A percentile compares a stretch with the other conserved stretches of the same genome.
Evolutionary conservation across 1,284 basidiomycete genomes (phyloP).

Genomic region (Coniophora puteana): DNA sequence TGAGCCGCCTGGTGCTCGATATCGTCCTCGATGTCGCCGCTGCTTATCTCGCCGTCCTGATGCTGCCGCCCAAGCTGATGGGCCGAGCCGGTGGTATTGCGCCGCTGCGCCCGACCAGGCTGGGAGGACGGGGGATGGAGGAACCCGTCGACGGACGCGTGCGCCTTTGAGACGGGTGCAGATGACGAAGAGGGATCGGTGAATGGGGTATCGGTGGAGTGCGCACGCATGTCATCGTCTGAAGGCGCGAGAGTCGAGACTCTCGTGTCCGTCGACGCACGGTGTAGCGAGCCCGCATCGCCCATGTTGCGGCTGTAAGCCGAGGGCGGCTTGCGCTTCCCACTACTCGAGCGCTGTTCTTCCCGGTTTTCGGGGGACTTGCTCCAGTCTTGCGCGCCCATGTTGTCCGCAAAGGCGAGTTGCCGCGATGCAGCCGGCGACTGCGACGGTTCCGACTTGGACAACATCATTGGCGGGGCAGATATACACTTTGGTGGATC

Average conservation of each 20-base stretch:
- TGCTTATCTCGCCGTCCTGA: conserved; percentile 17
- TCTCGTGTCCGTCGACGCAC: conserved; percentile 48
- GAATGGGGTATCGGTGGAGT: conserved; percentile 10
- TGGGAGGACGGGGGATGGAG: conserved; percentile 42
- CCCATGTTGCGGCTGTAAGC: conserved; percentile 10
- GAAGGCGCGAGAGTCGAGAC: conserved; percentile 23
- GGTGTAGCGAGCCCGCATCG: conserved; percentile 21
- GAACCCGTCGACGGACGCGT: conserved; percentile 42
- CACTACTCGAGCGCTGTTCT: conserved; percentile 24
- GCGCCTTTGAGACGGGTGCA: conserved; percentile 14
- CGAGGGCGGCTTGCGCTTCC: conserved; percentile 21
- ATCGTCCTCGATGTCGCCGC: conserved; percentile 46
- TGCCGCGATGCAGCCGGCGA: conserved; percentile 10
- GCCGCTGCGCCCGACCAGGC: conserved; percentile 41
- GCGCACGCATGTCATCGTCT: conserved; percentile 14
- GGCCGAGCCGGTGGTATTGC: conserved; percentile 49
- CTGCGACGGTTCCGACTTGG: conserved; percentile 16
- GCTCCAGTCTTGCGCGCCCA: conserved; percentile 14
- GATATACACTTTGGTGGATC: conserved; percentile 9
- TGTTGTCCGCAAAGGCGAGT: conserved; percentile 32
- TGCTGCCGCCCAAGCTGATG: conserved; percentile 19
- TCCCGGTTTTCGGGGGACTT: conserved; percentile 13
- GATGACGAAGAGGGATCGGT: conserved; percentile 10
- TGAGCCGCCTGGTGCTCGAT: conserved; percentile 83
- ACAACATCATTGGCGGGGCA: conserved; percentile 12